phyloP scores from a whole-genome alignment of 179 eudicot species.

The Heliamphora pulchella region DNA sequence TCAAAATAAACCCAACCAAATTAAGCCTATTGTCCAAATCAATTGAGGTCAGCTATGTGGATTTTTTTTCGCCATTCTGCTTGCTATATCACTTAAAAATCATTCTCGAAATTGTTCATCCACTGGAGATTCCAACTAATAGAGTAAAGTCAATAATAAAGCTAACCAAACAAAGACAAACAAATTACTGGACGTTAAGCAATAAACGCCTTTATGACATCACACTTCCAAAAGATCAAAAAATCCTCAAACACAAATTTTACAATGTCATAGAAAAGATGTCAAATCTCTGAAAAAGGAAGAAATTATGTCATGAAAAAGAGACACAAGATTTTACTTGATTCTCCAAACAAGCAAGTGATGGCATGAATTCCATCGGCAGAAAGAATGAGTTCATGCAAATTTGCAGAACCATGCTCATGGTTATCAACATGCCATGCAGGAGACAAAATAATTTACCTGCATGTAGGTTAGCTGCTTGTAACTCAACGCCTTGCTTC shows the following conservation, averaged over 20 bases:
- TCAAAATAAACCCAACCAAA: too few relatives aligned
- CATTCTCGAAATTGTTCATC: neutral
- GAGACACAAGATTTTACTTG: neutral
- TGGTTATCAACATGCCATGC: constrained; percentile 13
- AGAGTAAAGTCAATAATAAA: neutral
- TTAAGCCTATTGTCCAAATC: too few relatives aligned
- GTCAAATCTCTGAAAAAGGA: neutral
- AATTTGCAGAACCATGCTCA: neutral
- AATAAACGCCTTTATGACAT: too few relatives aligned
- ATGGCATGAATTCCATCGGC: constrained; percentile 13
- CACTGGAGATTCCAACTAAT: too few relatives aligned
- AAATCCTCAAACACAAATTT: neutral
- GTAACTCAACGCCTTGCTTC: constrained; percentile 66
- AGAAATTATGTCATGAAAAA: neutral
- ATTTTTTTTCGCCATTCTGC: too few relatives aligned
- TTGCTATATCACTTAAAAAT: neutral
- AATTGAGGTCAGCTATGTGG: too few relatives aligned
- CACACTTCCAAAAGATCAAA: too few relatives aligned
- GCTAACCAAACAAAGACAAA: too few relatives aligned
- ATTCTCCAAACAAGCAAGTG: neutral
- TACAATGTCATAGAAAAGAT: neutral
- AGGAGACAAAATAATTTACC: constrained; percentile 34
- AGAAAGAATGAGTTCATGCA: neutral
- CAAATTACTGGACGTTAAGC: too few relatives aligned
- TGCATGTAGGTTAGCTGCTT: constrained; percentile 81